Conservation (phyloP, 139 green algal genomes). For the Picochlorum costavermella region DNA sequence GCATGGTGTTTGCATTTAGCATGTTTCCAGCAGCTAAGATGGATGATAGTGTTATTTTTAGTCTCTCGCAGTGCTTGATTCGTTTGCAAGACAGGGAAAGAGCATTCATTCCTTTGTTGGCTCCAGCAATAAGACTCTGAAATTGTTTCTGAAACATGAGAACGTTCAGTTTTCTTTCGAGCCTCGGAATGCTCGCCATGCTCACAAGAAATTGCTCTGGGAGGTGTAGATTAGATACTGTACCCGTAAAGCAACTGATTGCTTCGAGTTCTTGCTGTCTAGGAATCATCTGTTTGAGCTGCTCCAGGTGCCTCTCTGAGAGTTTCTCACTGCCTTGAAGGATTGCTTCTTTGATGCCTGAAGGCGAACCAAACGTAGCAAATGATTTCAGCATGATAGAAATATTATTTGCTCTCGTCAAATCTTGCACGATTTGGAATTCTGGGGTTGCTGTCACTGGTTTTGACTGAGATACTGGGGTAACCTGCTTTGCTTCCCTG, state of each 20-base stretch:
- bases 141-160: conserved; percentile 38
- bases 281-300: conserved; percentile 40
- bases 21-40: conserved; percentile 35
- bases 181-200: conserved; percentile 43
- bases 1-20: conserved; percentile 35
- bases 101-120: conserved; percentile 8
- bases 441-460: background rate
- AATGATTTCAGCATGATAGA: conserved; percentile 63
- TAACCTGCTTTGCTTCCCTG: background rate
- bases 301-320: conserved; percentile 32
- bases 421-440: conserved; percentile 31
- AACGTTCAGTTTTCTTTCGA: conserved; percentile 34
- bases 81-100: conserved; percentile 28
- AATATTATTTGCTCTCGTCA: conserved; percentile 64
- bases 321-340: conserved; percentile 28
- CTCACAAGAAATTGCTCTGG: conserved; percentile 50
- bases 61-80: conserved; percentile 21
- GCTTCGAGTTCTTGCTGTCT: conserved; percentile 37
- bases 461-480: background rate
- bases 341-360: conserved; percentile 26
- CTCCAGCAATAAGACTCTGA: conserved; percentile 18
- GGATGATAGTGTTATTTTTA: conserved; percentile 18
- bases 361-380: background rate
- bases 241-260: conserved; percentile 25
- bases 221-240: conserved; percentile 25